These are phyloP conservation scores for Mollisiaceae sp. DNA, from an alignment of 2,329 filamentous ascomycete genomes.

Conservation along the genomic window DNA sequence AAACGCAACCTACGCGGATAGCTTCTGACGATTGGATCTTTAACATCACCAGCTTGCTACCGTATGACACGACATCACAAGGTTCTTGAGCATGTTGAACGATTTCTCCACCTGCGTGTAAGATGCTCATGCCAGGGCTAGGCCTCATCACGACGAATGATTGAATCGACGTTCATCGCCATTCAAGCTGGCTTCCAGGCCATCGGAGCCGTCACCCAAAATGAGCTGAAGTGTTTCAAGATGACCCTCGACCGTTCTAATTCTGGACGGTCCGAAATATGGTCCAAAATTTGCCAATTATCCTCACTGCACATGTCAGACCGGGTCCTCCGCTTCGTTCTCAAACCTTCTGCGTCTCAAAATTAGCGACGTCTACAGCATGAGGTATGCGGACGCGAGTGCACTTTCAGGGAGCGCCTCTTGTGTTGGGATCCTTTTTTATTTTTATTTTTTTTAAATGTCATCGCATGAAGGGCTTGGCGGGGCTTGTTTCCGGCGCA, in stretches of 20 bases:
- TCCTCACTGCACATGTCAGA: neutral
- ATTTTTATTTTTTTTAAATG: neutral
- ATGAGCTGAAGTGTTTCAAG: neutral
- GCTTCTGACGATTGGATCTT: too few relatives aligned
- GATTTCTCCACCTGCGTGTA: neutral
- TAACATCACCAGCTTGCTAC: neutral
- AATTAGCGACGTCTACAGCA: neutral
- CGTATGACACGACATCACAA: neutral
- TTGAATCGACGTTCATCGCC: neutral
- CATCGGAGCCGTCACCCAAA: neutral
- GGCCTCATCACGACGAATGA: constrained; percentile 3
- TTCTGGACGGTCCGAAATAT: neutral
- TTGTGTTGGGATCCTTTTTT: neutral
- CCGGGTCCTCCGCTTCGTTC: neutral
- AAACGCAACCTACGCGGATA: too few relatives aligned
- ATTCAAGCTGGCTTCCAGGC: neutral
- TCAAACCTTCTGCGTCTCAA: constrained; percentile 5
- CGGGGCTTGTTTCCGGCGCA: constrained; percentile 1
- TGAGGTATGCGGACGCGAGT: neutral
- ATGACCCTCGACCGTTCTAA: neutral
- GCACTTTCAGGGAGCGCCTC: neutral
- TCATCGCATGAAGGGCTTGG: neutral
- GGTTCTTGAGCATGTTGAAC: neutral
- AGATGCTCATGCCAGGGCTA: neutral
- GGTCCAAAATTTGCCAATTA: neutral